phyloP scores from a whole-genome alignment of 2,329 filamentous ascomycete species.

The Mycosphaerella sp. region DNA sequence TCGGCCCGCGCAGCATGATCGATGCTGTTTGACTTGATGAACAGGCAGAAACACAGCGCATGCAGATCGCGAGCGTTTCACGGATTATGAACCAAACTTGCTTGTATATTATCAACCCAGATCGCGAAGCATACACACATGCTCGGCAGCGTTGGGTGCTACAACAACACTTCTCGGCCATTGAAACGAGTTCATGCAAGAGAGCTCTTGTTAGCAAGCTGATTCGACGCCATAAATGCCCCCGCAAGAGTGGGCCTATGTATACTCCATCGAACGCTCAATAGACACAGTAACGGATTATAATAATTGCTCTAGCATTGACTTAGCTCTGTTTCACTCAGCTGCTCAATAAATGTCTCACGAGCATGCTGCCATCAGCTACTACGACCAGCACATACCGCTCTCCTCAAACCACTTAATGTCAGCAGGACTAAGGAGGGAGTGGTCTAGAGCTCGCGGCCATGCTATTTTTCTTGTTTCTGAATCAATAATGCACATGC shows the following conservation, averaged over 20 bases:
- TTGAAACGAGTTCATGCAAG: not conserved
- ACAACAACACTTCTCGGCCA: not conserved
- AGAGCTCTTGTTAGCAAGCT: not conserved
- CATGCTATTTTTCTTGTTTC: not conserved
- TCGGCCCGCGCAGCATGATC: constrained; percentile 7
- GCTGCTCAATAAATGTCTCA: not conserved
- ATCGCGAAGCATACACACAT: constrained; percentile 10
- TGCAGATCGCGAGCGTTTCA: constrained; percentile 5
- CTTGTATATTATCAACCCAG: constrained; percentile 14
- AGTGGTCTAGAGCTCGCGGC: not conserved
- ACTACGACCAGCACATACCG: not conserved
- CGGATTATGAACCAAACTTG: constrained; percentile 11
- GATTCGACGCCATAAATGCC: not conserved
- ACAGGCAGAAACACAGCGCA: constrained; percentile 12
- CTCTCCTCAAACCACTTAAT: not conserved
- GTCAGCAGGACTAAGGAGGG: not conserved
- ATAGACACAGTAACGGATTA: not conserved
- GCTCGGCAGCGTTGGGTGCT: constrained; percentile 14
- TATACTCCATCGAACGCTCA: not conserved
- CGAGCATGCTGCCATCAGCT: not conserved
- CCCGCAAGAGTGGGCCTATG: not conserved
- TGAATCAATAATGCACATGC: not conserved
- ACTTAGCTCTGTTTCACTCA: not conserved
- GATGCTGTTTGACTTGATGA: not conserved
- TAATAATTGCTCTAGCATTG: not conserved